A percentile compares a stretch with the other conserved stretches of the same genome.
phyloP scores from a whole-genome alignment of 768 basidiomycete genomes.

The Podaxis rugospora region DNA sequence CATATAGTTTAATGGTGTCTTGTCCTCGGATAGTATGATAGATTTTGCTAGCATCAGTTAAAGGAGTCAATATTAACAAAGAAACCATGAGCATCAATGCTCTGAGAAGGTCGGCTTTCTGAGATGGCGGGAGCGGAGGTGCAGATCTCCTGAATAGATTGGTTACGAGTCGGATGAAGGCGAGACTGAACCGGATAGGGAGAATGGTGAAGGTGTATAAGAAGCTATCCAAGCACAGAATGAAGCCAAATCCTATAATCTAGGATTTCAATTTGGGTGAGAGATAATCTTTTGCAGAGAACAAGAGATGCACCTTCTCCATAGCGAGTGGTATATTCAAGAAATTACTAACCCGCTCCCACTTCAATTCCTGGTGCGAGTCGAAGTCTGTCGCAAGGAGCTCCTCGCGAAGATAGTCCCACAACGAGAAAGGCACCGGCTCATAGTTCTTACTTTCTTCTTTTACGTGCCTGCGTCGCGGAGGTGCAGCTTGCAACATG shows the following conservation, averaged over 20 bases:
- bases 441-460: constrained; percentile 4
- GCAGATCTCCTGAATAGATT: constrained; percentile 47
- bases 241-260: constrained; percentile 90
- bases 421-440: constrained; percentile 67
- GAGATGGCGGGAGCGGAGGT: constrained; percentile 71
- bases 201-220: constrained; percentile 97
- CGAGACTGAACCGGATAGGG: constrained; percentile 80
- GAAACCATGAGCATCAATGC: constrained; percentile 72
- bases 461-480: constrained; percentile 17
- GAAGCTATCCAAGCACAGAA: constrained; percentile 95
- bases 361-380: constrained; percentile 89
- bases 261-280: constrained; percentile 22
- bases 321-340: constrained; percentile 87
- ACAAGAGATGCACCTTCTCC: constrained; percentile 73
- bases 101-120: constrained; percentile 91
- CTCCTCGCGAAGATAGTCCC: constrained; percentile 91
- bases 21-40: constrained; percentile 97
- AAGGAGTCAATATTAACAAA: constrained; percentile 66
- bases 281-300: not conserved
- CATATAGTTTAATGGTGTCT: constrained; percentile 98
- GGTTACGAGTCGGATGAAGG: constrained; percentile 48
- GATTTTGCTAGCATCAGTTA: constrained; percentile 95
- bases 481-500: constrained; percentile 15
- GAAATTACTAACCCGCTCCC: constrained; percentile 97
- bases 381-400: constrained; percentile 91